phyloP scores from a whole-genome alignment of 805 yeast genomes.

The Sporopachydermia quercuum region DNA sequence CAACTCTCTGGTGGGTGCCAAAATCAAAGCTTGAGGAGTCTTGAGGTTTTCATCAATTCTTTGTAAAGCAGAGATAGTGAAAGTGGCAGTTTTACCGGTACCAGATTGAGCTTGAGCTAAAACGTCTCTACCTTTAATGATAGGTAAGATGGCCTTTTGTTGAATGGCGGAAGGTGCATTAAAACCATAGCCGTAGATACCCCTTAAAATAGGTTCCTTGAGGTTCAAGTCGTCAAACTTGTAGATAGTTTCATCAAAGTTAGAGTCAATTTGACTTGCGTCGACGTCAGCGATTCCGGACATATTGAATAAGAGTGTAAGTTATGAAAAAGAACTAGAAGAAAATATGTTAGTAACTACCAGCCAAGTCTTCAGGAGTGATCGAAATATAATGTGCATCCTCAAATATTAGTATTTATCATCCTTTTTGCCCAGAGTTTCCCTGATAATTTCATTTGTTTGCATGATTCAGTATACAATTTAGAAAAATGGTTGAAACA shows the following conservation, averaged over 20 bases:
- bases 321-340: constrained; percentile 6
- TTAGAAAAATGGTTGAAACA: no score
- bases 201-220: constrained; percentile 44
- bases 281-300: constrained; percentile 48
- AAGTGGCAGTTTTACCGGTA: constrained; percentile 85
- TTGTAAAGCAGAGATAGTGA: constrained; percentile 59
- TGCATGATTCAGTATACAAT: no score
- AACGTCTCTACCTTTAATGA: constrained; percentile 63
- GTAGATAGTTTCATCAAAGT: constrained; percentile 83
- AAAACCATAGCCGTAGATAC: constrained; percentile 81
- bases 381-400: no score
- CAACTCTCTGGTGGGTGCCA: constrained; percentile 96
- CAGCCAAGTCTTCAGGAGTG: no score
- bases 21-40: constrained; percentile 81
- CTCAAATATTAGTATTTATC: no score
- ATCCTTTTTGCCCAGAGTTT: no score
- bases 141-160: constrained; percentile 92
- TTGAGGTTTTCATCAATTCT: constrained; percentile 58
- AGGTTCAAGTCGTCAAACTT: constrained; percentile 63
- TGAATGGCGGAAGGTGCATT: constrained; percentile 96
- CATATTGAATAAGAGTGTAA: constrained; percentile 3
- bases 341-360: no score
- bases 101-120: constrained; percentile 85
- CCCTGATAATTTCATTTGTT: no score
- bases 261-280: constrained; percentile 75